Conservation (phyloP, 306 rosid species). For the Chamaecrista fasciculata region DNA sequence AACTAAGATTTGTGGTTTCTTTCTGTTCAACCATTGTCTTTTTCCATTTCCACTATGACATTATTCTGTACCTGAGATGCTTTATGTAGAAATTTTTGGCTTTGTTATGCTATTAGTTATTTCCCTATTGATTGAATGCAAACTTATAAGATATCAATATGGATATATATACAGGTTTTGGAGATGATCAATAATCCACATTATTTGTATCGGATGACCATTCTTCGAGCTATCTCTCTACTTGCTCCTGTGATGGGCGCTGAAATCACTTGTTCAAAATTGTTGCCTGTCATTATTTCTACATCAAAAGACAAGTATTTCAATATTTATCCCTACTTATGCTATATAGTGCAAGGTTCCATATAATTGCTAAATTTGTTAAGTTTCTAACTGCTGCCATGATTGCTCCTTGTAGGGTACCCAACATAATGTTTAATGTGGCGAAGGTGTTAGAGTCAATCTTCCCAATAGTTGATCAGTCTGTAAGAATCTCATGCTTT, state of each 20-base stretch:
- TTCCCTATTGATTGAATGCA: slow-evolving; percentile 1
- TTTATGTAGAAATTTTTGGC: slow-evolving; percentile 21
- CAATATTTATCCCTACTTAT: neutral
- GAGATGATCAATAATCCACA: slow-evolving; percentile 88
- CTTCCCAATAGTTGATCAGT: slow-evolving; percentile 85
- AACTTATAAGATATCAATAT: slow-evolving; percentile 7
- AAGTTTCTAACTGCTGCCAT: slow-evolving; percentile 33
- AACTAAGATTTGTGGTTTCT: neutral
- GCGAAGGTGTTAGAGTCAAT: slow-evolving; percentile 91
- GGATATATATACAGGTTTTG: slow-evolving; percentile 57
- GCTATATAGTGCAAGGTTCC: slow-evolving; percentile 6
- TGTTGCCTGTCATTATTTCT: slow-evolving; percentile 68
- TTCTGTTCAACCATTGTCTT: neutral
- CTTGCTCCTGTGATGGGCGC: slow-evolving; percentile 95
- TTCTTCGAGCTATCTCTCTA: slow-evolving; percentile 76
- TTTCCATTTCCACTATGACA: neutral
- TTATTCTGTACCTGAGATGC: neutral
- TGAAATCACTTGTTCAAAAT: slow-evolving; percentile 79
- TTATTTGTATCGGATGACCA: slow-evolving; percentile 95
- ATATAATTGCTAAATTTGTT: neutral
- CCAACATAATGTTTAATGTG: slow-evolving; percentile 92
- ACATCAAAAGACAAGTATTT: slow-evolving; percentile 84
- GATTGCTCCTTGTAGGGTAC: slow-evolving; percentile 56
- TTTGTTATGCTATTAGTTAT: neutral
- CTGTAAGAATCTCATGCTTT: slow-evolving; percentile 52